Evolutionary conservation across 208 protist species (phyloP).

Genomic region (Sergeia podlipaevii): DNA sequence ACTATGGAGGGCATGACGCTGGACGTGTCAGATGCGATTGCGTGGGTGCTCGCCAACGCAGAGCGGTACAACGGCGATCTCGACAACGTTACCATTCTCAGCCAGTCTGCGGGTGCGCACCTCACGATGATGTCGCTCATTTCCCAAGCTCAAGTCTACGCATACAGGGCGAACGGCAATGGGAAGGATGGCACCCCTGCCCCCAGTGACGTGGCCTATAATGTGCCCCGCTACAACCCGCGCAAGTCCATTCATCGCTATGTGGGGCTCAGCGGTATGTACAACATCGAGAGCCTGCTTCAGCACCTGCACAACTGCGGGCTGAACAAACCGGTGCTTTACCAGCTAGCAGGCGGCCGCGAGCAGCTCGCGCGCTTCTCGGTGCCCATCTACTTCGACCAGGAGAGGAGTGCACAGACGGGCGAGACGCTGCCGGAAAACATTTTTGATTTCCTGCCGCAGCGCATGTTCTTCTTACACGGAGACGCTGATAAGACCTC

Average conservation of each 20-base stretch:
- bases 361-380: constrained; percentile 59
- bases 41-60: constrained; percentile 83
- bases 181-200: not conserved
- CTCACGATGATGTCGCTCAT: constrained; percentile 85
- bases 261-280: constrained; percentile 56
- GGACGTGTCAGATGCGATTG: constrained; percentile 83
- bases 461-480: constrained; percentile 42
- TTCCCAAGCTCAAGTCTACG: constrained; percentile 73
- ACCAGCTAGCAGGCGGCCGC: constrained; percentile 54
- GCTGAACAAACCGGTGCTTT: constrained; percentile 60
- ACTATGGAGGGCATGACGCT: constrained; percentile 88
- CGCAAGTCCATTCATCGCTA: constrained; percentile 38
- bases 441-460: constrained; percentile 53
- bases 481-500: constrained; percentile 41
- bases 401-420: constrained; percentile 8
- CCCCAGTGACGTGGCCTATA: constrained; percentile 18
- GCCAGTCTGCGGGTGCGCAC: constrained; percentile 82
- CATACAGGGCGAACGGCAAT: constrained; percentile 28
- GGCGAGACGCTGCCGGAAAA: constrained; percentile 38
- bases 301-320: constrained; percentile 59
- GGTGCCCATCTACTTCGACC: constrained; percentile 43
- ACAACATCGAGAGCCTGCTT: constrained; percentile 64
- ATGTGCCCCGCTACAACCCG: constrained; percentile 39
- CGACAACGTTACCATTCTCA: constrained; percentile 67
- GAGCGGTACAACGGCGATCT: constrained; percentile 85